Evolutionary conservation across 305 asterid species (phyloP), one percentile per base, ranked within the genome.

Genomic region (Caryopteris hybrid): DNA sequence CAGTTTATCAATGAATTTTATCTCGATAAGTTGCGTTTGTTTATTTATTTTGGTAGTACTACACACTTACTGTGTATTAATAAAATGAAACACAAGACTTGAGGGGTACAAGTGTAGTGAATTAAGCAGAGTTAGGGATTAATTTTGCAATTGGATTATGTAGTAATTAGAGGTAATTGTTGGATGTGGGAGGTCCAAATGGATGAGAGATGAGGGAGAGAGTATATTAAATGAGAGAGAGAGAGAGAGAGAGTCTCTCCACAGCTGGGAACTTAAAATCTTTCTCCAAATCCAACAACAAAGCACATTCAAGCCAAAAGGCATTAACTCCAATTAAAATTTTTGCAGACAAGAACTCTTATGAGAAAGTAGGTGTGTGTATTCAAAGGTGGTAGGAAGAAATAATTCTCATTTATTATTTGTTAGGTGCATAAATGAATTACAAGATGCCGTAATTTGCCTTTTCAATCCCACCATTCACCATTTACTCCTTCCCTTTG

Each of bases 361-460:
- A 59, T 68, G 75, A 63, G 69, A 67, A 62, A 81, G 83, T 78
- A 68, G 85, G 70, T 78, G 79, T 61, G 68, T 43, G 71, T 70
- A 78, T 78, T 81, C 73, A 78, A 73, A 78, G 80, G 64, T 74
- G 80, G 78, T 72, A 77, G 80, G 78, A 74, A 21, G 76, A 66
- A 63, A 74, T 78, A 60, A 74, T 81, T 80, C 77, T 66, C 83
- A 81, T 81, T 84, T 79, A 84, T 68, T 79, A 74, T 74, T 76
- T 66, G 89, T 81, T 81, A 74, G 89, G 84, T 81, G 78, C 69
- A 72, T 73, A 64, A 67, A 74, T 74, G 11, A 65, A 70, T 45
- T 76, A 31, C 75, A 64, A 70, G 33, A 48, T 52, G 50, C 59
- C 55, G 31, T 68, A 76, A 68, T 54, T 67, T 59, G 56, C 76